Conservation (phyloP, 2,329 filamentous ascomycete species). For the Aureobasidium sp. region DNA sequence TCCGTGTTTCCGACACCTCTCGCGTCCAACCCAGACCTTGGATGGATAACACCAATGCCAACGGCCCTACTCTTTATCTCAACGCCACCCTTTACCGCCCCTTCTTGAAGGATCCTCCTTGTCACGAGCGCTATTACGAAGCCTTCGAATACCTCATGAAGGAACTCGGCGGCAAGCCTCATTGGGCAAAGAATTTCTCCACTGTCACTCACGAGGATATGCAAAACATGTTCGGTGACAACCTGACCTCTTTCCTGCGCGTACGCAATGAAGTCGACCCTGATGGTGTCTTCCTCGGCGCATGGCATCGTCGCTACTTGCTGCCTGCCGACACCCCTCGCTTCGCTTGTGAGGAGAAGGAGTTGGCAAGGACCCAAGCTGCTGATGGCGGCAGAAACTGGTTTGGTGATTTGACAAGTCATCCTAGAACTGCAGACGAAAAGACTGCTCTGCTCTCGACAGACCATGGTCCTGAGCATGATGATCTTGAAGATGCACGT, state of each 20-base stretch:
- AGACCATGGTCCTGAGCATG: slow-evolving; percentile 18
- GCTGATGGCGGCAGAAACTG: slow-evolving; percentile 37
- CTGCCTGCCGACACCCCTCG: slow-evolving; percentile 27
- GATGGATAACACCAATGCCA: slow-evolving; percentile 61
- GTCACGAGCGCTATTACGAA: slow-evolving; percentile 69
- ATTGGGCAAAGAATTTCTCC: slow-evolving; percentile 90
- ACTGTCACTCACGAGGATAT: slow-evolving; percentile 52
- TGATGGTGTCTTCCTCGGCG: slow-evolving; percentile 79
- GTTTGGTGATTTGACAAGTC: slow-evolving; percentile 18
- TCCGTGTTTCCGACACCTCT: slow-evolving; percentile 70
- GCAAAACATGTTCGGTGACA: slow-evolving; percentile 54
- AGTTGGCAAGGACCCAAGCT: slow-evolving; percentile 26
- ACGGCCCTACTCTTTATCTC: slow-evolving; percentile 73
- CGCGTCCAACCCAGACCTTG: slow-evolving; percentile 47
- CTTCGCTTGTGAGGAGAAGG: slow-evolving; percentile 37
- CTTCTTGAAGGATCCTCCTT: slow-evolving; percentile 69
- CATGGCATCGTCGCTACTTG: slow-evolving; percentile 75
- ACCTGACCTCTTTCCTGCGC: slow-evolving; percentile 58
- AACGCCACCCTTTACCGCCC: slow-evolving; percentile 86
- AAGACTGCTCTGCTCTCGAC: slow-evolving; percentile 14
- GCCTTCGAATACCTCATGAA: slow-evolving; percentile 89
- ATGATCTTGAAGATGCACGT: slow-evolving; percentile 17
- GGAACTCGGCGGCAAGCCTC: slow-evolving; percentile 70
- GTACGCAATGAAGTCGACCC: slow-evolving; percentile 66
- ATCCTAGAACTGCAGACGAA: slow-evolving; percentile 10